These are phyloP conservation scores for Vitis hybrid DNA, from an alignment of 177 flowering plant species.

Conservation along the genomic window DNA sequence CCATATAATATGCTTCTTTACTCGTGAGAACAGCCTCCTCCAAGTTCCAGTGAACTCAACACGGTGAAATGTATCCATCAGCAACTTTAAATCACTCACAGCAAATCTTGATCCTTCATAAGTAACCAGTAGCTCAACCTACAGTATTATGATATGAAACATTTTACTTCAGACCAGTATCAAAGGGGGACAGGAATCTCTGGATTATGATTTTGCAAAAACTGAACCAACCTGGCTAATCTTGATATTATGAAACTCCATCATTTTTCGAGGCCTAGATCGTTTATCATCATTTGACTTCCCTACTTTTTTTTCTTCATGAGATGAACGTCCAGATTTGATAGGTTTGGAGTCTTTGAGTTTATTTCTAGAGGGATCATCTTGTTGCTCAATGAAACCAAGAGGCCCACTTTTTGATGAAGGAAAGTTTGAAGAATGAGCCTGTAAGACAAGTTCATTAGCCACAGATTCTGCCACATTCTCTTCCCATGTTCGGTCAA, in stretches of 20 bases:
- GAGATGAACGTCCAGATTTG: constrained; percentile 80
- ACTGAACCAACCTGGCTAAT: constrained; percentile 84
- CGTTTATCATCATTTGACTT: constrained; percentile 79
- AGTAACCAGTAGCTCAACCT: constrained; percentile 94
- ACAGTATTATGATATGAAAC: constrained; percentile 8
- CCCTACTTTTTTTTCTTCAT: constrained; percentile 82
- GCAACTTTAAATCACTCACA: constrained; percentile 81
- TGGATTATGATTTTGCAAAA: neutral
- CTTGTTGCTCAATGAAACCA: constrained; percentile 57
- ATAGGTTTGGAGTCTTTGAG: constrained; percentile 62
- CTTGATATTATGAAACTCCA: constrained; percentile 91
- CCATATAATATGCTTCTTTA: constrained; percentile 99
- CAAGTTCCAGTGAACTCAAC: constrained; percentile 94
- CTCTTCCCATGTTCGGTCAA: constrained; percentile 96
- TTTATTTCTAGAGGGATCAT: constrained; percentile 61
- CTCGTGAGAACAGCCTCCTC: constrained; percentile 90
- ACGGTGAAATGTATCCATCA: constrained; percentile 95
- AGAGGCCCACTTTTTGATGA: constrained; percentile 55
- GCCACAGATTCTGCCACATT: constrained; percentile 93
- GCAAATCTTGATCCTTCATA: constrained; percentile 94
- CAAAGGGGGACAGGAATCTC: neutral
- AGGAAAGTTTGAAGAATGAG: constrained; percentile 52
- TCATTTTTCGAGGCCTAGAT: constrained; percentile 79
- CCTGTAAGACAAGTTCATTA: constrained; percentile 73
- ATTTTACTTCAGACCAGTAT: neutral